Evolutionary conservation across 352 stramenopile genomes (phyloP), one percentile per base, ranked within the genome.

Genomic region (Pythium oligandrum): DNA sequence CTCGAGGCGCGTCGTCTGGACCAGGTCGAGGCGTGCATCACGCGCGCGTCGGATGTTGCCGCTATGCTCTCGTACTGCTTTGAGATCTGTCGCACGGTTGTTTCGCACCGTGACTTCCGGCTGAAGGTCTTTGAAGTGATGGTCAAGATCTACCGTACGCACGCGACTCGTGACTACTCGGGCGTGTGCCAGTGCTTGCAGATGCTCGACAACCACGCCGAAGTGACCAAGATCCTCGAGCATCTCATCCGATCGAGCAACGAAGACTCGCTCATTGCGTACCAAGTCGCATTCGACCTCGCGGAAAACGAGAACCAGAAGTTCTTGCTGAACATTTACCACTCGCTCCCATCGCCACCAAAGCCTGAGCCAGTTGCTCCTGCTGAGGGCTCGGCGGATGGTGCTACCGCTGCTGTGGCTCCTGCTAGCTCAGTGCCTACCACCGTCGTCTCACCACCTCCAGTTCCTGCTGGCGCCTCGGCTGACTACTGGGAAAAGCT

Each of bases 241-340:
- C 57, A 87, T 17, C 79, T 98, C 30, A 57, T 98, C 33, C 78
- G 84, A 35, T 71, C 70, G 33, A 78, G 49, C 32, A 77, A 87
- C 31, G 66, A 90, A 46, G 70, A 91, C 56, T 78, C 66, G 36
- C 79, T 99, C 36, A 60, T 98, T 35, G 97, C 95, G 31, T 98
- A 97, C 67, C 97, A 99, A 65, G 83, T 99, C 10, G 97, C 92
- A 26, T 99, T 99, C 64, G 95, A 99, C 73, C 59, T 99, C 6
- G 86, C 96, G 10, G 96, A 99, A 70, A 98, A 96, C 51, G 96
- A 98, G 42, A 97, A 99, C 82, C 92, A 98, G 68, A 93, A 96
- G 57, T 99, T 99, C 69, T 68, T 99, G 9, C 73, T 93, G 52
- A 84, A 83, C 40, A 90, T 99, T 17, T 91, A 95, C 44, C 66